Evolutionary conservation across 768 basidiomycete genomes (phyloP), one percentile per base, ranked within the genome.

Genomic region (Podaxis rugospora): DNA sequence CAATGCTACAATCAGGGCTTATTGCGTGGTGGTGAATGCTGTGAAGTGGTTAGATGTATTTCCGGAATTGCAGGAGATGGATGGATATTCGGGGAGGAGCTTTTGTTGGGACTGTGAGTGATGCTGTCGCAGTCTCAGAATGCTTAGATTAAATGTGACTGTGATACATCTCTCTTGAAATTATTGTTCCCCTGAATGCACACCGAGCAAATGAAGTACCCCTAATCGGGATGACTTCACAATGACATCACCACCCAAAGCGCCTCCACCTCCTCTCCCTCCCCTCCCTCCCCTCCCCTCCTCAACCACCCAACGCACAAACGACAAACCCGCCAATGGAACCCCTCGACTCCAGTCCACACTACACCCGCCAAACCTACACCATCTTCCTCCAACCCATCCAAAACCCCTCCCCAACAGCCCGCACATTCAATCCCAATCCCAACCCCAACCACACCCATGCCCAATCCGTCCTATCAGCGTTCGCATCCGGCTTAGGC

Each of bases 381-480:
- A 51, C 57, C 14, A 59, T 59, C 18, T 51, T 59, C 39, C 11
- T 51, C 27, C 50, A 59, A 28, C 57, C 50, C 14, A 59, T 59
- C 10, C 57, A 36, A n/a, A 32, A 40, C 36, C 57, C 50, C 13
- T 51, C 57, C 3, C 57, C 57, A 13, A 37, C 9, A 5, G 57
- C 57, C 9, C 49, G 50, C 6, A 59, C 16, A 6, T 59, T 59
- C 57, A 42, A 40, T 25, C 23, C 51, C 13, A 47, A 59, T 27
- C 7, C 9, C 32, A 32, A 59, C 21, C 7, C 5, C 5, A 4
- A 59, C 27, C 21, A 18, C 21, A 7, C 25, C 23, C 23, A 47
- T 9, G 7, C 32, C 6, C 32, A 4, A 36, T 50, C 56, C 1
- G 21, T 47, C 21, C 16, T 39, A 7, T 39, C 49, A n/a, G 50